A percentile compares a stretch with the other conserved stretches of the same genome.
These are phyloP conservation scores for Cornus controversa DNA, from an alignment of 148 eudicot genomes.

Conservation along the genomic window DNA sequence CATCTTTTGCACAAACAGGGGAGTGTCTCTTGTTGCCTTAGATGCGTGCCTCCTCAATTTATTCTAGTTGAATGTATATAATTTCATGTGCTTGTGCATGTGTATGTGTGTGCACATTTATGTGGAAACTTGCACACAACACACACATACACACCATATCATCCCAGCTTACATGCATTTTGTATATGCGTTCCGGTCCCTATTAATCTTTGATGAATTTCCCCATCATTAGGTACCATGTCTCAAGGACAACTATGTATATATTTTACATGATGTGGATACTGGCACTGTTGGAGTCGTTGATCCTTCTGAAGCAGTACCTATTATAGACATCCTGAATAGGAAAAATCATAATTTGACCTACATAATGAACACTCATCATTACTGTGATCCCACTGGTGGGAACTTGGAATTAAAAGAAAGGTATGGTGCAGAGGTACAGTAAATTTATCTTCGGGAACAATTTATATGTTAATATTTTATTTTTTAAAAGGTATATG, in stretches of 20 bases:
- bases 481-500: neutral
- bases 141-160: too few relatives aligned
- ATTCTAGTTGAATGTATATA: neutral
- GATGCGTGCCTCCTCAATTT: neutral
- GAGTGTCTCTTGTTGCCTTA: neutral
- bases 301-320: constrained; percentile 90
- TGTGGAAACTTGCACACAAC: neutral
- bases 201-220: neutral
- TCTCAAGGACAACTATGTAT: constrained; percentile 83
- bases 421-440: constrained; percentile 95
- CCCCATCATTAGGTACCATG: constrained; percentile 68
- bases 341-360: constrained; percentile 63
- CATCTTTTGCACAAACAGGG: neutral
- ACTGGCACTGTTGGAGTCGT: constrained; percentile 95
- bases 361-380: constrained; percentile 88
- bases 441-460: constrained; percentile 14
- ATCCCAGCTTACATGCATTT: neutral
- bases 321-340: constrained; percentile 67
- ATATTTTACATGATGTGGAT: constrained; percentile 72
- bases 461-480: neutral
- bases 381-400: constrained; percentile 90
- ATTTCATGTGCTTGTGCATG: neutral
- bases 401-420: constrained; percentile 83
- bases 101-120: neutral
- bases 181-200: neutral